Conservation (phyloP, 1,284 basidiomycete genomes). For the Ustilago nuda region DNA sequence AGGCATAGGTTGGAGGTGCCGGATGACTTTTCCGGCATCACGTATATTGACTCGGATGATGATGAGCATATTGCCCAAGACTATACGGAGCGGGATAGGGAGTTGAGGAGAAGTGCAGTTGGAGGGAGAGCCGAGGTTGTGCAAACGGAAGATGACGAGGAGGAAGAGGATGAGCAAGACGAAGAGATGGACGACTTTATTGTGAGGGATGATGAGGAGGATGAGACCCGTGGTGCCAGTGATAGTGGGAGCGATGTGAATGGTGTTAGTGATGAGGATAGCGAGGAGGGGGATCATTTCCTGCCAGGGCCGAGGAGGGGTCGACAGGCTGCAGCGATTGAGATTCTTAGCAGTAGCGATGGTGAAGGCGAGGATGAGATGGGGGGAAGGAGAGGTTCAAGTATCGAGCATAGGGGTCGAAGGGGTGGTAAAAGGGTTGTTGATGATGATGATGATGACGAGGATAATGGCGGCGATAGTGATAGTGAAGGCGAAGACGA, state of each 20-base stretch:
- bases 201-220: slow-evolving; percentile 18
- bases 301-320: slow-evolving; percentile 35
- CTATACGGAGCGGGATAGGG: not conserved
- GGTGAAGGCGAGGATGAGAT: slow-evolving; percentile 9
- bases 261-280: not conserved
- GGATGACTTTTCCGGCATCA: slow-evolving; percentile 4
- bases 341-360: slow-evolving; percentile 36
- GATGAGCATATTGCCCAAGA: not conserved
- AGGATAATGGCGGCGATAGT: not conserved
- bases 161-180: slow-evolving; percentile 31
- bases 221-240: not conserved
- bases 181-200: slow-evolving; percentile 48
- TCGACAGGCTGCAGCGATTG: slow-evolving; percentile 22
- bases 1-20: slow-evolving; percentile 12
- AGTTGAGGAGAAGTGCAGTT: not conserved
- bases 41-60: slow-evolving; percentile 6
- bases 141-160: slow-evolving; percentile 2
- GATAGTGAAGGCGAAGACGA: slow-evolving; percentile 8
- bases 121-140: not conserved
- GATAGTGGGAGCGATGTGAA: not conserved
- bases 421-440: slow-evolving; percentile 6
- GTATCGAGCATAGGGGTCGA: slow-evolving; percentile 26
- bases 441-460: not conserved
- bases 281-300: slow-evolving; percentile 37
- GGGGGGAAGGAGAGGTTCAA: slow-evolving; percentile 15